Percentiles rank a stretch among this genome's conserved stretches.
Conservation (phyloP, 2,329 filamentous ascomycete species). For the Epichloe elymi region DNA sequence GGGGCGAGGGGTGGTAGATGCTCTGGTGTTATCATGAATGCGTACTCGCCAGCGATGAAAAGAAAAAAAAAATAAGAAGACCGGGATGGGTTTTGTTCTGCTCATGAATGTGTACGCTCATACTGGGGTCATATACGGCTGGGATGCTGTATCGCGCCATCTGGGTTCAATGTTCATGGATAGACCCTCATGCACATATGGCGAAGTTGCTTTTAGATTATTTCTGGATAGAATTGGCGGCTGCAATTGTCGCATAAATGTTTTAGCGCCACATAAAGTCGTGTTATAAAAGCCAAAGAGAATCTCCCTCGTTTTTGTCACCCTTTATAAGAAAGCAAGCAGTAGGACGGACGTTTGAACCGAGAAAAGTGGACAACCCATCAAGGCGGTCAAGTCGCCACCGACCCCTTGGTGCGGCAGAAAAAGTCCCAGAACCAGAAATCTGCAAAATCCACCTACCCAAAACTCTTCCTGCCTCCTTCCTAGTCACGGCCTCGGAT, state of each 20-base stretch:
- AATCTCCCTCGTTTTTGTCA: too few relatives aligned
- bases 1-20: constrained; percentile 51
- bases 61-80: neutral
- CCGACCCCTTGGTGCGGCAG: neutral
- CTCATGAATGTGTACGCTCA: neutral
- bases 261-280: too few relatives aligned
- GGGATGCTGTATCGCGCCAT: neutral
- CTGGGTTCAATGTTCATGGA: neutral
- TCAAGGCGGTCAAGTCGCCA: neutral
- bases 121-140: neutral
- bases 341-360: neutral
- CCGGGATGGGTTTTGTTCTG: neutral
- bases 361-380: neutral
- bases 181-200: neutral
- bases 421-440: neutral
- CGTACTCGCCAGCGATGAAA: neutral
- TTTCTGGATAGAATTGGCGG: too few relatives aligned
- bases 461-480: too few relatives aligned
- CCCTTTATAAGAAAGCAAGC: too few relatives aligned
- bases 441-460: too few relatives aligned
- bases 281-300: too few relatives aligned
- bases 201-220: neutral
- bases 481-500: neutral
- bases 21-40: neutral
- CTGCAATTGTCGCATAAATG: too few relatives aligned